Percentiles rank a stretch among this genome's conserved stretches.
phyloP scores from a whole-genome alignment of 1,284 basidiomycete genomes.

The Apiotrichum montevideense region DNA sequence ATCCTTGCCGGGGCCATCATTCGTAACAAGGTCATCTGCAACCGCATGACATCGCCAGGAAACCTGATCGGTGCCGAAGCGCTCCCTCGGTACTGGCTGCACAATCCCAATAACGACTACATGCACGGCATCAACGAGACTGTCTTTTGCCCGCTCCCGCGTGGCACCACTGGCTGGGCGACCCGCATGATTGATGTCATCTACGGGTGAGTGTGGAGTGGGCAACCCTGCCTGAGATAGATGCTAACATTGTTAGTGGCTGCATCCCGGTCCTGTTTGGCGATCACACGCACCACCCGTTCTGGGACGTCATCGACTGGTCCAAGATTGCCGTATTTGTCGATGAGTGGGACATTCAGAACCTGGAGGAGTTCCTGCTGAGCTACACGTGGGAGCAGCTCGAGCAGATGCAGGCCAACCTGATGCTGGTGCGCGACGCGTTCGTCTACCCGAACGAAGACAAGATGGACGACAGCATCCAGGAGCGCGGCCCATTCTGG shows the following conservation, averaged over 20 bases:
- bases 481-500: neutral
- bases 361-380: constrained; percentile 36
- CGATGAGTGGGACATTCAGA: constrained; percentile 33
- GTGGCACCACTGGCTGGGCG: constrained; percentile 39
- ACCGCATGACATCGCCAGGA: constrained; percentile 2
- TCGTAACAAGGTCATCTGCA: constrained; percentile 24
- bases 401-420: constrained; percentile 36
- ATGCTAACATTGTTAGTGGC: constrained; percentile 15
- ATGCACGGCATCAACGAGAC: constrained; percentile 36
- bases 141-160: constrained; percentile 44
- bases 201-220: constrained; percentile 21
- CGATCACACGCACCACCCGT: constrained; percentile 39
- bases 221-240: no score
- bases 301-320: constrained; percentile 46
- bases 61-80: constrained; percentile 6
- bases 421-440: constrained; percentile 44
- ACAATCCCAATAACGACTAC: constrained; percentile 22
- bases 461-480: constrained; percentile 16
- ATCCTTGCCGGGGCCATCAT: constrained; percentile 1
- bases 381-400: constrained; percentile 30
- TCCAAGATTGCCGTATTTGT: constrained; percentile 40
- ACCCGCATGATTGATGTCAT: constrained; percentile 41
- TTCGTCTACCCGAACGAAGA: constrained; percentile 40
- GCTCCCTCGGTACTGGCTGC: constrained; percentile 4
- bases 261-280: constrained; percentile 47